Base-by-base conservation (phyloP, 768 basidiomycete species). In the Phylloporus sp. region DNA sequence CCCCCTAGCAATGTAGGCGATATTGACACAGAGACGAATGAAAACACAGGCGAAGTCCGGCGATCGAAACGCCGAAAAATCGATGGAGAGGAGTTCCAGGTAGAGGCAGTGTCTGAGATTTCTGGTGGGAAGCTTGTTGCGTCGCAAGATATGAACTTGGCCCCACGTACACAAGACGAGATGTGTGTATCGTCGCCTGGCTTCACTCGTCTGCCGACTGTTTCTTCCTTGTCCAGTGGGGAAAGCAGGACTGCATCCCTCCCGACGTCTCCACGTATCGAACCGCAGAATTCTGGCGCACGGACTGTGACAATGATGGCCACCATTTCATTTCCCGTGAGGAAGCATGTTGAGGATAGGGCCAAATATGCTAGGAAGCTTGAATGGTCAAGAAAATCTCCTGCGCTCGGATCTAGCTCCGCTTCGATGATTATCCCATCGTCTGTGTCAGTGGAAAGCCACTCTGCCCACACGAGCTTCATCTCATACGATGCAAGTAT, bases 251-350 rank as follows among this genome's bases (percentile, higher is more conserved):
- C 20, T 23, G 26, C 16, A 8, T 38, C 40, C 13, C 23, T 49
- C 10, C n/a, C 11, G 18, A 53, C 27, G 10, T 20, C 32, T 32
- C 41, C 52, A 2, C 26, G 49, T 26, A 16, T 36, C 13, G 52
- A 39, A 15, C 39, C 34, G 12, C 31, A 38, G 5, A 22, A 20
- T 20, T 32, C 28, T 10, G 50, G 10, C 5, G 31, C 22, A 11
- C 28, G 32, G 1, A 16, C 29, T 36, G 48, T 47, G 34, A 50
- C 12, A 1, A 32, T 29, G n/a, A 27, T 53, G 22, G 15, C 55
- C 3, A 57, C 61, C 4, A 54, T 64, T 27, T 36, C 59, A 5
- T 66, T 66, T 31, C 57, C 64, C 1, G 52, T 63, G 23, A 56
- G 46, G 48, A 66, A 63, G 28, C 49, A 38, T 22, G 10, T 50